Evolutionary conservation across 2,329 filamentous ascomycete genomes (phyloP), one percentile per base, ranked within the genome.

Genomic region (Allantophomopsis cytisporea): DNA sequence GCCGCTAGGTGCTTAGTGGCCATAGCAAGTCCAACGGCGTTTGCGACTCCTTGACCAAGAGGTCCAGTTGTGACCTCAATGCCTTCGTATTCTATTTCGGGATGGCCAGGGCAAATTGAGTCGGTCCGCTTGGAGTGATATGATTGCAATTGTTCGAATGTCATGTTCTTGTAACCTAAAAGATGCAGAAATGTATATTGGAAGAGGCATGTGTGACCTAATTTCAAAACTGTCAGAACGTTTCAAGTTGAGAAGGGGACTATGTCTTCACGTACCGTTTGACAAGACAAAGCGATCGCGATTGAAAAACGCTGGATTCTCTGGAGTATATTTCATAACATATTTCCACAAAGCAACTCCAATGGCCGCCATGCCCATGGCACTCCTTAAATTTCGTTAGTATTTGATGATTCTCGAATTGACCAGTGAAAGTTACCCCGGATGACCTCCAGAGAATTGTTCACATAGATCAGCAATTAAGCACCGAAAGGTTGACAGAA

Each of bases 371-470:
- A 65, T 65, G 5, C 62, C 62, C 40, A 65, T 60, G 11, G 58
- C 58, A 30, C 42, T 46, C 12, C 49, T 15, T 18, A 12, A 15
- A 5, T 10, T 14, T 31, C 35, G 30, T 14, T 16, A 42, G 11
- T 28, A n/a, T 17, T 42, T 31, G 30, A 31, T 23, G 18, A 21
- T 28, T 28, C 23, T 28, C 5, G 23, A 12, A 28, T 28, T 3
- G 5, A 6, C 10, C 23, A 28, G 23, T 10, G 10, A 34, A 39
- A 64, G 48, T n/a, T 61, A 77, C 71, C 77, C 78, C 14, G 77
- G 78, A 51, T 83, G 79, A 0, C 79, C 79, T 30, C 76, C 76
- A 45, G 73, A 73, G 56, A 80, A 83, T 46, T 83, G 77, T 53
- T 83, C 68, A 49, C 76, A 82, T 3, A 83, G 58, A 52, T 83